Percentiles rank a stretch among this genome's conserved stretches.
Evolutionary conservation across 2,329 filamentous ascomycete genomes (phyloP).

Genomic region (Penicillium sp.): DNA sequence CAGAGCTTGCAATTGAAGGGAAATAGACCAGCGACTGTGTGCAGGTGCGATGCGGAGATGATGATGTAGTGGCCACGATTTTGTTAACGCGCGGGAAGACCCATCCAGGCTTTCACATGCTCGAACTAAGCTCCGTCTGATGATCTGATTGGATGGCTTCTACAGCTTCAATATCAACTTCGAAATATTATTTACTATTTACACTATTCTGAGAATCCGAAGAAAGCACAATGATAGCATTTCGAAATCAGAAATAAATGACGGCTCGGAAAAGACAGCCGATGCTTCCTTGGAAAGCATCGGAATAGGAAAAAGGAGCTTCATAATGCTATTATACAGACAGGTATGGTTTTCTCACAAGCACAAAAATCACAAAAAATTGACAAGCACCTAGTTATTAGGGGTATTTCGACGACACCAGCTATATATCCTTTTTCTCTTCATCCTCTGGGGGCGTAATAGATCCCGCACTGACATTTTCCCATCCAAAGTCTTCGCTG

Average conservation of each 20-base stretch:
- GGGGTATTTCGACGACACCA: background rate
- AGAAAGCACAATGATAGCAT: too few relatives aligned
- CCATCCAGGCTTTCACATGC: background rate
- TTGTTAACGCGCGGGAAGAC: too few relatives aligned
- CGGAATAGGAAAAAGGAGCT: background rate
- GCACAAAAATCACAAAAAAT: background rate
- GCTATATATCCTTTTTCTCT: constrained; percentile 31
- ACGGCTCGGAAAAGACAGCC: too few relatives aligned
- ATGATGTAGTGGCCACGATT: background rate
- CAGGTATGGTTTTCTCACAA: background rate
- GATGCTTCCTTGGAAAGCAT: too few relatives aligned
- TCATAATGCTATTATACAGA: background rate
- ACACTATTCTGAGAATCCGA: background rate
- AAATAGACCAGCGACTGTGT: too few relatives aligned
- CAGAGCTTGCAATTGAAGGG: background rate
- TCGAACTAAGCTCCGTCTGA: background rate
- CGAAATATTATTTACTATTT: background rate
- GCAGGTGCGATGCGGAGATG: background rate
- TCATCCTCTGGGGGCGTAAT: constrained; percentile 35
- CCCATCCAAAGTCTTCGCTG: constrained; percentile 41
- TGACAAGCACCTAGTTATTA: background rate
- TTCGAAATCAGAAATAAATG: too few relatives aligned
- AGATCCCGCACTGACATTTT: constrained; percentile 36
- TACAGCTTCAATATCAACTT: background rate
- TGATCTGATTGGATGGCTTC: background rate